Base-by-base conservation (phyloP, 2,329 filamentous ascomycete genomes). In the Diplodia scrobiculata region DNA sequence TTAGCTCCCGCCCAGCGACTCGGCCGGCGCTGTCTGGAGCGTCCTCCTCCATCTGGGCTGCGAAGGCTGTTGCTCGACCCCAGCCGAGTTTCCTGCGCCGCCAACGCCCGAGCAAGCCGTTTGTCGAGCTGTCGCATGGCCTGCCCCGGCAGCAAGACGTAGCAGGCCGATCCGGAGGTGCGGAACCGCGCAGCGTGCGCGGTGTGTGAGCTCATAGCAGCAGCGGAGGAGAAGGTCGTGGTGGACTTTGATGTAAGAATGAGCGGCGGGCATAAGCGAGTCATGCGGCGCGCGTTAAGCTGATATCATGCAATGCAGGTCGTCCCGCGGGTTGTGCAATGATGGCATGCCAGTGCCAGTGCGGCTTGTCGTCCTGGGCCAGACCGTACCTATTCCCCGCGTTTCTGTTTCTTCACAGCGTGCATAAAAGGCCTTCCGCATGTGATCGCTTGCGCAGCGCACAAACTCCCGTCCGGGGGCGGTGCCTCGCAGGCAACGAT, bases 251-350 rank as follows among this genome's bases (percentile, higher is more conserved):
- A 62, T 47, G 58, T 29, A 32, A 50, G 58, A 47, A 19, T 32
- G 45, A 32, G 29, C 34, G 41, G 9, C 38, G 54, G 45, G 27
- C 36, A 17, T 21, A 52, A 19, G 60, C 60, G 60, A 63, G 60
- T 63, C 60, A 63, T 63, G 60, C 50, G 41, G 19, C 45, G 17
- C 36, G 25, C 36, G 55, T 65, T 51, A 65, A 55, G 63, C 41
- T 65, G 63, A 65, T 65, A 65, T 65, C 63, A 65, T 48, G 52
- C 48, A 65, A 41, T 47, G 47, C 59, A 63, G 45, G 45, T 50
- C 29, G 59, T 63, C 45, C 58, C 41, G 58, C 47, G 58, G 27
- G 45, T 62, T 62, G 45, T 62, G 58, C 58, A 62, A 62, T 62
- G 45, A 32, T 34, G 25, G 54, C 54, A 59, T 47, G 41, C 11